Percentiles rank a stretch among this genome's conserved stretches.
Conservation (phyloP, 371 early-diverging fungal species). For the Parasitella parasitica region DNA sequence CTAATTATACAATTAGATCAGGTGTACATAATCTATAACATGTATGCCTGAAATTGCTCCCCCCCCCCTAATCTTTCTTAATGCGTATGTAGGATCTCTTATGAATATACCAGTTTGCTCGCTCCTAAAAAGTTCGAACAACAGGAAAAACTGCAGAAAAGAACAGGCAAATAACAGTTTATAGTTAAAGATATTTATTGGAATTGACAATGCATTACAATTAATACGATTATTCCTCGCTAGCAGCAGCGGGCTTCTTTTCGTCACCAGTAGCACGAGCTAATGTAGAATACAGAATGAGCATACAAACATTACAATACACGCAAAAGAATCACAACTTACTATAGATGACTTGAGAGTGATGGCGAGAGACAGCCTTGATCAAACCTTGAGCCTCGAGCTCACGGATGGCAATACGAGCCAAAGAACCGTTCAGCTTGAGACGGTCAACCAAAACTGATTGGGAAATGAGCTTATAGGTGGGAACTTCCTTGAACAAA, state of each 20-base stretch:
- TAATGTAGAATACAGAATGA: constrained; percentile 1
- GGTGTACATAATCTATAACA: too few relatives aligned
- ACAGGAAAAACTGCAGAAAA: background rate
- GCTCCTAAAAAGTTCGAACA: too few relatives aligned
- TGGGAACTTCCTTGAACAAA: constrained; percentile 97
- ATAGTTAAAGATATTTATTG: background rate
- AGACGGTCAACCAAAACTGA: constrained; percentile 98
- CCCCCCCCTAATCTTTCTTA: too few relatives aligned
- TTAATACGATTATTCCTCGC: constrained; percentile 19
- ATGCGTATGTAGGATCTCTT: too few relatives aligned
- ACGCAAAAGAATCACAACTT: constrained; percentile 12
- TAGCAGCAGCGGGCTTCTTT: constrained; percentile 26
- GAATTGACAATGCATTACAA: background rate
- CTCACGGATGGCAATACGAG: constrained; percentile 92
- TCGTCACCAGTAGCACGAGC: constrained; percentile 52
- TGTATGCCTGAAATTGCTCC: too few relatives aligned
- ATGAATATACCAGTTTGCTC: too few relatives aligned
- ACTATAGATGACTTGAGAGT: constrained; percentile 94
- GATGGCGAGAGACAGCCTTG: constrained; percentile 85
- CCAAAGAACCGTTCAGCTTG: constrained; percentile 95
- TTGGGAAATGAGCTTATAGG: constrained; percentile 97
- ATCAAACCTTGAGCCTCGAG: constrained; percentile 90
- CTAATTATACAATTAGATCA: too few relatives aligned
- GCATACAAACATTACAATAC: background rate
- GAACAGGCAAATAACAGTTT: background rate